Base-by-base conservation (phyloP, 352 stramenopile species). In the Globisporangium cederbergense region DNA sequence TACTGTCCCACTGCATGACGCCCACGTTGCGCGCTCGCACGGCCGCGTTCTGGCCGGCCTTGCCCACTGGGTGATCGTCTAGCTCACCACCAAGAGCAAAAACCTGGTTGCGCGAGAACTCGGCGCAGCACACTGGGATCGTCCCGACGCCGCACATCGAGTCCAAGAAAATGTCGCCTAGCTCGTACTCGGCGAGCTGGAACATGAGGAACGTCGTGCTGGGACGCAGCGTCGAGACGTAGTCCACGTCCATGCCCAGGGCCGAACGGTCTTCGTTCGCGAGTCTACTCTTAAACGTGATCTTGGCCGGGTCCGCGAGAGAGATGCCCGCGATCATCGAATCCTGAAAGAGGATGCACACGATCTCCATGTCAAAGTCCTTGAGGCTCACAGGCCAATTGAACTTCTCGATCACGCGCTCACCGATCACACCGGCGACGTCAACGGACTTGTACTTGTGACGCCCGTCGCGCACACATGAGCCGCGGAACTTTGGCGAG, bases 91-190 rank as follows among this genome's bases (percentile, higher is more conserved):
- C 85, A 16, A 94, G 70, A 43, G 73, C 76, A 59, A 89, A 90
- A 10, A 91, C 75, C 25, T 63, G 52, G 51, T 88, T 78, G 2
- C 75, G 66, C 5, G 77, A 73, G 60, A 86, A 83, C 25, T 78
- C 68, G 11, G 78, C 72, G 10, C 69, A 67, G 65, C 78, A 91
- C 43, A 90, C 81, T 8, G 85, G 85, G 46, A 94, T 86, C 25
- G 85, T 92, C 2, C 85, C 85, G 13, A 94, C 82, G 36, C 85
- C 85, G 38, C 85, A 94, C 85, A 94, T 94, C 10, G 83, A 88
- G 58, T 94, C 85, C 20, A 91, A 60, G n/a, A 91, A 62, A 6
- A 92, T 51, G 40, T 94, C 83, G n/a, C 85, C 85, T 7, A 67
- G 58, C 11, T 77, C 58, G 57, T 80, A 84, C 42, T 86, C 32